Evolutionary conservation across 208 protist species (phyloP).

Genomic region (Trichomonas vaginalis): DNA sequence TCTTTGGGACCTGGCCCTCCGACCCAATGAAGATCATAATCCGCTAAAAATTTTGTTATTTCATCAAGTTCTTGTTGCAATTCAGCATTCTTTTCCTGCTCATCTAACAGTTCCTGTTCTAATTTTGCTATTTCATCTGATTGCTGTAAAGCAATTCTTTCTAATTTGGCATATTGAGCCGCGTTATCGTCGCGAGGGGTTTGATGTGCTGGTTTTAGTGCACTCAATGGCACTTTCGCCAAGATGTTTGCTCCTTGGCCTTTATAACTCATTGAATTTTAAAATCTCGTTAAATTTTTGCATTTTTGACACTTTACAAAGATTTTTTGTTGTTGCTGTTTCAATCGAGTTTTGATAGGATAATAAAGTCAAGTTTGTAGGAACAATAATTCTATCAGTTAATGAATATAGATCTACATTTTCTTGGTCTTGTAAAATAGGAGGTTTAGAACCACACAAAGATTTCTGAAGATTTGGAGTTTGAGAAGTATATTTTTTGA

Average conservation of each 20-base stretch:
- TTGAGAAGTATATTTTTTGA: no score
- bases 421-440: no score
- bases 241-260: background rate
- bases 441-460: no score
- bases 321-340: no score
- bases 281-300: background rate
- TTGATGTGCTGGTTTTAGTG: background rate
- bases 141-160: background rate
- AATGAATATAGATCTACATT: no score
- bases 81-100: background rate
- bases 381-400: no score
- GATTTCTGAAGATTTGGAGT: no score
- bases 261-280: background rate
- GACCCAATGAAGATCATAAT: constrained; percentile 6
- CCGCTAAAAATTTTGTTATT: constrained; percentile 1
- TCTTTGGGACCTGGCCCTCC: background rate
- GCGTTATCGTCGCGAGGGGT: background rate
- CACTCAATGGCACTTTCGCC: background rate
- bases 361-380: no score
- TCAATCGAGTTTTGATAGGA: no score
- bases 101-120: background rate
- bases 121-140: background rate
- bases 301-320: no score
- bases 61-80: background rate
- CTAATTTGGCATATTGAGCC: background rate